Base-by-base conservation (phyloP, 169 alveolate species). In the Cytauxzoon felis region DNA sequence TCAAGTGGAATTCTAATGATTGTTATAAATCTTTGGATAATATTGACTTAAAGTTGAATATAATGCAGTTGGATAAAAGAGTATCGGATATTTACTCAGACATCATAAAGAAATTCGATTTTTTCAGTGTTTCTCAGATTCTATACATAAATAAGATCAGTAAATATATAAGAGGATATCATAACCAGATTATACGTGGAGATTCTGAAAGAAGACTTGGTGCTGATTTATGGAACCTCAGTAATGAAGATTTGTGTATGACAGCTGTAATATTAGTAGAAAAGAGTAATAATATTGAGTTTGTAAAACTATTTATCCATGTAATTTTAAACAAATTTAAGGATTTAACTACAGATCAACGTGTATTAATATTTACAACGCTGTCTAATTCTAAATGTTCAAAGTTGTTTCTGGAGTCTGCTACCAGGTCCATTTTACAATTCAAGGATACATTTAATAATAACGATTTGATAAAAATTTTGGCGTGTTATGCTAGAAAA, bases 131-230 rank as follows among this genome's bases (percentile, higher is more conserved):
- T 2, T 59, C 71, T 7, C 51, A 73, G 64, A 24, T 73, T 24
- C 70, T 73, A 1, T 73, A 73, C 43, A 57, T 63, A n/a, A 41
- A 50, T 0, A 41, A 72, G 29, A 26, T 73, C 32, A 64, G 84
- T 11, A 41, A 9, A n/a, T 61, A 27, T 30, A 62, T 73, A 19
- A 67, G 54, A 5, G 84, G 84, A 5, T 73, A 73, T 29, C 84
- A 73, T 47, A 61, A 57, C 2, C 30, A 49, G 53, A 9, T 73
- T 16, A 23, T 73, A 30, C 33, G 53, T 5, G 21, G 63, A 24
- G 60, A 38, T 34, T n/a, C 66, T 11, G 84, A 73, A 19, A 65
- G 59, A 16, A 11, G 42, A 13, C 21, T 73, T 5, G n/a, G 69
- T 0, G 5, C 70, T 4, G 16, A 47, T 32, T 30, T 45, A 23